Base-by-base conservation (phyloP, 179 eudicot species). In the Beta macrorhiza region DNA sequence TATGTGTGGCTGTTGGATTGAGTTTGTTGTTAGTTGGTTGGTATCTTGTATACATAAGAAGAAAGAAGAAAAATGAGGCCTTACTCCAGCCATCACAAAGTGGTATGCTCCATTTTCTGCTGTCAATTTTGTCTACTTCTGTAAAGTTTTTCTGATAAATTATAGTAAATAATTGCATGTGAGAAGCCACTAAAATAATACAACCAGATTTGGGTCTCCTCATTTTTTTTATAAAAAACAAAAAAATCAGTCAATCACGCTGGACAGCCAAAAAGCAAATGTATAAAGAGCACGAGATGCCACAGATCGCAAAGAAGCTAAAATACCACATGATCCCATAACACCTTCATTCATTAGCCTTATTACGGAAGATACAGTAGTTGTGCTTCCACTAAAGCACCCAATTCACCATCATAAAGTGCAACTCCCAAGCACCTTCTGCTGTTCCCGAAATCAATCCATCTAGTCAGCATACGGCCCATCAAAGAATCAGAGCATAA, bases 21-120 rank as follows among this genome's bases (percentile, higher is more conserved):
- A 12, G 19, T 82, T 29, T 70, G 32, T 17, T 80, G 51, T 80
- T 74, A 29, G 57, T 78, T 71, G 74, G 77, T 52, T 76, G 81
- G 82, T 85, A 85, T 82, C 45, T 85, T 65, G 47, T 61, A 16
- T 79, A 67, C 73, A 72, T 58, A 64, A 85, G 76, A 77, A 68
- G 75, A 79, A 82, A 82, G 75, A 82, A 70, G 83, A 67, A 45
- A 42, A 72, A 76, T 47, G 64, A 37, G 7, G 61, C 56, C 52
- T 72, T 85, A 71, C 73, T 79, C 75, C 42, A 79, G 74, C 67
- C 65, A 12, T 67, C 79, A 72, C 61, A 45, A 75, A 17, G 75
- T 5, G 87, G 87, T 85, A 85, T 45, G 63, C 15, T 70, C 67
- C 53, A 74, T 56, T 16, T 74, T 44, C 29, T 29, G 20, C 64